phyloP scores from a whole-genome alignment of 176 grass and related monocot genomes.

The Cocos nucifera region DNA sequence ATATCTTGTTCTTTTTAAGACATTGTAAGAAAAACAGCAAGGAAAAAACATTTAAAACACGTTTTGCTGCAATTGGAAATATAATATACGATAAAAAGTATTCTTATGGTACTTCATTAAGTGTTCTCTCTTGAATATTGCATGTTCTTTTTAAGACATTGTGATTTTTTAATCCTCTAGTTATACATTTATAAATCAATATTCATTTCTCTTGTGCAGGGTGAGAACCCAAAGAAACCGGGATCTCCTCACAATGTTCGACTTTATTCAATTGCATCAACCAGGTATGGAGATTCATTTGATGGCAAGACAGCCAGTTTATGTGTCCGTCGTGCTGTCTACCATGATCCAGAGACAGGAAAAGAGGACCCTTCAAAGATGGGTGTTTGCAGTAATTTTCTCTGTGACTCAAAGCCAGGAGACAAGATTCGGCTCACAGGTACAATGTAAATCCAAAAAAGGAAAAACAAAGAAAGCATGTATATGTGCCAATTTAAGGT shows the following conservation, averaged over 20 bases:
- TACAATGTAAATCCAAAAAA: slow-evolving; percentile 16
- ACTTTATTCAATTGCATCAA: slow-evolving; percentile 94
- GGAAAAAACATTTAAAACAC: too few species aligned
- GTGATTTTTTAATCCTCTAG: too few species aligned
- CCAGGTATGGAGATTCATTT: slow-evolving; percentile 84
- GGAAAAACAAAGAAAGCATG: too few species aligned
- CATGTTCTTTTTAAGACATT: too few species aligned
- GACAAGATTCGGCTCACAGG: slow-evolving; percentile 87
- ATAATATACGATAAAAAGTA: too few species aligned
- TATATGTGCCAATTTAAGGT: not conserved
- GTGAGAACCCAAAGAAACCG: slow-evolving; percentile 92
- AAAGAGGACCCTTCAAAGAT: slow-evolving; percentile 84
- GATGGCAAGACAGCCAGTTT: slow-evolving; percentile 76
- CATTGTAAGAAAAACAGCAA: too few species aligned
- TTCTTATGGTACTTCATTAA: too few species aligned
- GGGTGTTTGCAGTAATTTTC: slow-evolving; percentile 93
- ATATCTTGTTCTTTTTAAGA: too few species aligned
- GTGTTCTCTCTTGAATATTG: too few species aligned
- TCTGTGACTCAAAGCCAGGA: slow-evolving; percentile 78
- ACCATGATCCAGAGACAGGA: slow-evolving; percentile 90
- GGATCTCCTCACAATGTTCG: slow-evolving; percentile 69
- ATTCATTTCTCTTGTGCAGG: slow-evolving; percentile 33
- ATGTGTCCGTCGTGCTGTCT: slow-evolving; percentile 76
- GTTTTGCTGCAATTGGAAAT: too few species aligned
- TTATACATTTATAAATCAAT: too few species aligned